Base-by-base conservation (phyloP, 2,329 filamentous ascomycete genomes). In the Fonsecaea nubica region DNA sequence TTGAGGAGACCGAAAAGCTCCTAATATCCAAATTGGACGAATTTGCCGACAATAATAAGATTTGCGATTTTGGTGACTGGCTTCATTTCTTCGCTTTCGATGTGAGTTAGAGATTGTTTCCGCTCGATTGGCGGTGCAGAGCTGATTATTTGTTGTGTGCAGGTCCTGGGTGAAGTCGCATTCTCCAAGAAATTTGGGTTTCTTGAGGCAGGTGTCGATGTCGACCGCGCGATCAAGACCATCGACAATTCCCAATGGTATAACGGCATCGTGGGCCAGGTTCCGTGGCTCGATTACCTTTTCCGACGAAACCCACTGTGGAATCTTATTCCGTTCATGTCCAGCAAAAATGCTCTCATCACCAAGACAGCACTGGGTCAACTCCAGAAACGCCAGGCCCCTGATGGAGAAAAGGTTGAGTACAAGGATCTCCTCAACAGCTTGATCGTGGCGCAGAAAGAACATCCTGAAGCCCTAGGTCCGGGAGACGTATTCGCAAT, bases 401-500 rank as follows among this genome's bases (percentile, higher is more conserved):
- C 65, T 2, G 54, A 62, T 3, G 68, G 64, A 36, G 78, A 83
- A 50, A 77, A 78, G 64, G 79, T 77, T 30, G 81, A 81, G 0
- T 74, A 84, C 3, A 82, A 81, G 67, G 84, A 86, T 71, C 72
- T 86, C 63, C 75, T 86, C 72, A 81, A 81, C 12, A 82, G 80
- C 63, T 70, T 86, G 71, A 84, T 86, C 68, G 80, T 80, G 73
- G 83, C 84, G 0, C 84, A 86, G 68, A 72, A 85, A 35, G 84
- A 84, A 73, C 80, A 83, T 33, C 80, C 81, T 1, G 75, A 79
- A 21, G 77, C 74, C 55, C 85, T 86, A 65, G 70, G 76, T 7
- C 81, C 84, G 69, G 84, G 82, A 0, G 84, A 86, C 66, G 83
- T 87, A 3, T 86, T 87, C 76, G 83, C 85, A 7, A 83, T 87